Conservation (phyloP, 2,329 filamentous ascomycete genomes). For the Capronia coronata region DNA sequence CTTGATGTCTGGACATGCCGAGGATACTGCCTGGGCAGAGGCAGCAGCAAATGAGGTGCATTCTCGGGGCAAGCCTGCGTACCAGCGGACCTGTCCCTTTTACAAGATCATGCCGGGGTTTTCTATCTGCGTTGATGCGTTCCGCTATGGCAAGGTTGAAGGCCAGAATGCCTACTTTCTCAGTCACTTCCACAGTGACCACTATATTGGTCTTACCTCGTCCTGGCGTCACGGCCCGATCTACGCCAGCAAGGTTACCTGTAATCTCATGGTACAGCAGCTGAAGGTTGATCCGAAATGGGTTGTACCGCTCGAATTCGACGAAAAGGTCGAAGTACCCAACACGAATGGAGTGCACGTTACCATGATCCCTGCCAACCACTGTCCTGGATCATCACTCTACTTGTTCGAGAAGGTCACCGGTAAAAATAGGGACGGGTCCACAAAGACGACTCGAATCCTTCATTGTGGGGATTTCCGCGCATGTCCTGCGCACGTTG, state of each 20-base stretch:
- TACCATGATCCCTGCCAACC: slow-evolving; percentile 93
- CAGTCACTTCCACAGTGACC: slow-evolving; percentile 96
- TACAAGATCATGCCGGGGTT: slow-evolving; percentile 97
- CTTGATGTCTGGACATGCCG: slow-evolving; percentile 85
- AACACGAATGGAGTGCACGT: slow-evolving; percentile 76
- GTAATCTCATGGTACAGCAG: slow-evolving; percentile 79
- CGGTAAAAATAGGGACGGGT: slow-evolving; percentile 50
- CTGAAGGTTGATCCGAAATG: slow-evolving; percentile 79
- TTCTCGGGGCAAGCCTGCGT: slow-evolving; percentile 76
- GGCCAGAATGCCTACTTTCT: slow-evolving; percentile 93
- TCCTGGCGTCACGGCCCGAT: slow-evolving; percentile 92
- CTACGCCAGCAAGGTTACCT: slow-evolving; percentile 90
- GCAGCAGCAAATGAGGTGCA: slow-evolving; percentile 74
- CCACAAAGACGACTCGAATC: slow-evolving; percentile 63
- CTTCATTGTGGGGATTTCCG: slow-evolving; percentile 95
- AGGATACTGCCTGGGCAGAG: slow-evolving; percentile 81
- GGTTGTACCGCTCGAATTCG: slow-evolving; percentile 79
- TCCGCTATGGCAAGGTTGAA: slow-evolving; percentile 87
- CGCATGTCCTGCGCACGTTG: slow-evolving; percentile 76
- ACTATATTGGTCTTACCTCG: slow-evolving; percentile 84
- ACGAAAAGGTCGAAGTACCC: slow-evolving; percentile 69
- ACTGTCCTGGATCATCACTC: slow-evolving; percentile 89
- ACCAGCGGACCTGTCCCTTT: slow-evolving; percentile 88
- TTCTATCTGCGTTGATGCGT: slow-evolving; percentile 90
- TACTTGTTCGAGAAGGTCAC: slow-evolving; percentile 82